Conservation (phyloP, 352 stramenopile species). For the Phytopythium aichiense region DNA sequence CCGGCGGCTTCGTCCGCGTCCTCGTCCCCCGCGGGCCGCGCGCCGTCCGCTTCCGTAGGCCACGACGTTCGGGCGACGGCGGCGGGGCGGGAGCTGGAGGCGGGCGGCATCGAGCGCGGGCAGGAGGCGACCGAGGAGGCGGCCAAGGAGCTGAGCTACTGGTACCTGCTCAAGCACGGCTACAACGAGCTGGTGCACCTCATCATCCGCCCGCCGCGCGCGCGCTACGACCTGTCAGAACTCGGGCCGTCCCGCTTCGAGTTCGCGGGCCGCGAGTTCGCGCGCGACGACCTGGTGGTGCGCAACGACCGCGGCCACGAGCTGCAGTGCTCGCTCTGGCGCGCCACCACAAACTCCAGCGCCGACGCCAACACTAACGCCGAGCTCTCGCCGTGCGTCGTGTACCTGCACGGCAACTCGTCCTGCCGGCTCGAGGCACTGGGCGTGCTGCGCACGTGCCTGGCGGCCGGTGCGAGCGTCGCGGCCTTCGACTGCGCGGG, state of each 20-base stretch:
- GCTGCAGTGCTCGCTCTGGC: conserved; percentile 95
- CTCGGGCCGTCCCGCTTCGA: conserved; percentile 90
- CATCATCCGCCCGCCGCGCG: conserved; percentile 96
- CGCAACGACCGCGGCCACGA: conserved; percentile 74
- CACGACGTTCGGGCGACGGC: conserved; percentile 12
- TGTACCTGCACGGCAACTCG: conserved; percentile 98
- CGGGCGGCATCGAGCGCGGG: conserved; percentile 67
- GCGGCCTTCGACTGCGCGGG: conserved; percentile 97
- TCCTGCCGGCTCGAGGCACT: conserved; percentile 94
- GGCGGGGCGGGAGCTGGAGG: conserved; percentile 23
- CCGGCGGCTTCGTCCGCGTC: conserved; percentile 7
- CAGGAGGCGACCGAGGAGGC: conserved; percentile 72
- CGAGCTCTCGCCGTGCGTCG: conserved; percentile 85
- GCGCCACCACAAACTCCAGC: conserved; percentile 49
- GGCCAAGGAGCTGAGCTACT: conserved; percentile 77
- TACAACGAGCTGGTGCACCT: conserved; percentile 97
- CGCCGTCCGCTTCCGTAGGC: conserved; percentile 22
- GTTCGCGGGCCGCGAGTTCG: conserved; percentile 86
- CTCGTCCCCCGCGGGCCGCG: conserved; percentile 9
- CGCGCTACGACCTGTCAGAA: conserved; percentile 87
- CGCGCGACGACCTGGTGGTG: conserved; percentile 90
- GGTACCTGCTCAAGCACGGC: conserved; percentile 81
- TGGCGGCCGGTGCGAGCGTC: conserved; percentile 92
- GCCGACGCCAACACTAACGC: conserved; percentile 13
- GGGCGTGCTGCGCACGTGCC: conserved; percentile 82